Base-by-base conservation (phyloP, 116 monocot genomes). In the Papilionanthe hybrid region DNA sequence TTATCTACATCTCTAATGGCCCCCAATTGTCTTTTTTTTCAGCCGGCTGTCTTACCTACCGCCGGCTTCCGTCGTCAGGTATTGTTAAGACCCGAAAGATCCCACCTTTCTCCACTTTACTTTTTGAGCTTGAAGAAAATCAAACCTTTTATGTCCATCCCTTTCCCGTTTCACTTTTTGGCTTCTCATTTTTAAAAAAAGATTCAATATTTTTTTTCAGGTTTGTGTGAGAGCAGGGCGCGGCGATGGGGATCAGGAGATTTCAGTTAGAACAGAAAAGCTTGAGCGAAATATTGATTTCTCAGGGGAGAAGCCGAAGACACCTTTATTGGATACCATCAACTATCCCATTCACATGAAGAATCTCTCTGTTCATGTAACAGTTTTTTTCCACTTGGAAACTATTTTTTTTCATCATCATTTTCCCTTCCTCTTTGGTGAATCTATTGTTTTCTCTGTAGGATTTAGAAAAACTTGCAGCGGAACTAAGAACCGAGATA, bases 301-400 rank as follows among this genome's bases (percentile, higher is more conserved):
- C 88, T 86, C 89, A 19, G 83, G 82, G 15, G 93, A 91, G 78
- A 96, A 91, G 81, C 93, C 93, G 20, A 30, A 82, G 11, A 93
- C 96, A 0, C 96, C 96, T 30, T 48, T 96, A 1, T 81, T 96
- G 13, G 96, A 96, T 71, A 93, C 93, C 50, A 72, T 96, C 55
- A 93, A 93, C 80, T 93, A 88, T 55, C 96, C 96, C 0, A 53
- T 80, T 48, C 96, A 96, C 85, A 91, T 95, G 89, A 95, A 95
- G 81, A 95, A 95, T 57, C 88, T 96, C 69, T 88, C 94, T 11
- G 28, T 80, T 44, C 82, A 84, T 82, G 93, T 87, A 77, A 12
- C 50, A 23, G 17, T n/a, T 20, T 37, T 37, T 17, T 53, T 53
- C 13, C 53, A 15, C 17, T 15, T n/a, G 18, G 58, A 37, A n/a